phyloP scores from a whole-genome alignment of 2,329 filamentous ascomycete species.

The Fusarium brevicatenulatum region DNA sequence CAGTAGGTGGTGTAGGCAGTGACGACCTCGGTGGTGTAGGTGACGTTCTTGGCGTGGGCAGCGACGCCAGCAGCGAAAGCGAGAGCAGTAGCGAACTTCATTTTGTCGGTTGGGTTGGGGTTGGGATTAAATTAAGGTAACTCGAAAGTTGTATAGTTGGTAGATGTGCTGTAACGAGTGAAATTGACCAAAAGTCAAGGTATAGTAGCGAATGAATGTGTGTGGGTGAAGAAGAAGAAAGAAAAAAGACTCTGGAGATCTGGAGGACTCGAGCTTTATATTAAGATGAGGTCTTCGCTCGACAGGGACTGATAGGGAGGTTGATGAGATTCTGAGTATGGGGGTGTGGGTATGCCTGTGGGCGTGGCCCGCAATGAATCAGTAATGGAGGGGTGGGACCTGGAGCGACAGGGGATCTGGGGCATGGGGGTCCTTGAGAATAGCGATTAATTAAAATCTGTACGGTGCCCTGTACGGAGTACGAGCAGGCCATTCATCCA shows the following conservation, averaged over 20 bases:
- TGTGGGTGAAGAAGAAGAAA: conserved; percentile 58
- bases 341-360: conserved; percentile 9
- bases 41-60: conserved; percentile 54
- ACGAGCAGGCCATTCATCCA: background rate
- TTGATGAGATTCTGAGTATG: conserved; percentile 32
- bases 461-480: background rate
- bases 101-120: conserved; percentile 59
- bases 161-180: conserved; percentile 41
- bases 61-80: conserved; percentile 63
- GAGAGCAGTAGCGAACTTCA: conserved; percentile 70
- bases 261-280: conserved; percentile 63
- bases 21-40: conserved; percentile 73
- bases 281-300: conserved; percentile 33
- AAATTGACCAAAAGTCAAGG: conserved; percentile 46
- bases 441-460: conserved; percentile 22
- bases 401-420: conserved; percentile 7
- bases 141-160: conserved; percentile 47
- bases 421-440: conserved; percentile 14
- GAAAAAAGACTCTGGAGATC: conserved; percentile 48
- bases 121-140: conserved; percentile 51
- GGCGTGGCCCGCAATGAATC: conserved; percentile 3
- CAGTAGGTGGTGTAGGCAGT: conserved; percentile 77
- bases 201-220: conserved; percentile 41
- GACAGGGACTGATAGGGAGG: conserved; percentile 27
- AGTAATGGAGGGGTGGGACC: conserved; percentile 21